Evolutionary conservation across 805 yeast species (phyloP).

Genomic region (Kazachstania taianensis): DNA sequence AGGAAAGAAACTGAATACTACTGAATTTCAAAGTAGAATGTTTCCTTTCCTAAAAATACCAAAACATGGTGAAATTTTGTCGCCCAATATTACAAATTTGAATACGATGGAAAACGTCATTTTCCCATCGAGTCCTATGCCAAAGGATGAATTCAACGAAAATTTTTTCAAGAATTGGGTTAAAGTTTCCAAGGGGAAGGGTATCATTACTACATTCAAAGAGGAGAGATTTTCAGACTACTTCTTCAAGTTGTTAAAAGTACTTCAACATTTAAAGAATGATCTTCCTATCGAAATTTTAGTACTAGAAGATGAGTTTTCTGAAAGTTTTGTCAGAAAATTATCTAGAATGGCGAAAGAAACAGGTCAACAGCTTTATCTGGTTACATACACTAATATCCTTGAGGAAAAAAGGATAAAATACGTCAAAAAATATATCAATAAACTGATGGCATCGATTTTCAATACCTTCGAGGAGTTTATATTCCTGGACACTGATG

Average conservation of each 20-base stretch:
- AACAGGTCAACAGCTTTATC: slow-evolving; percentile 17
- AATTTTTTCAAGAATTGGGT: slow-evolving; percentile 14
- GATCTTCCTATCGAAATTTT: slow-evolving; percentile 34
- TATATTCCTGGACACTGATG: slow-evolving; percentile 43
- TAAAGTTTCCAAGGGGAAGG: slow-evolving; percentile 8
- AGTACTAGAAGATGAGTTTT: slow-evolving; percentile 25
- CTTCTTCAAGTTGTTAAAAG: slow-evolving; percentile 32
- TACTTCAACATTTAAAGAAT: slow-evolving; percentile 31
- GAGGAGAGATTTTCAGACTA: slow-evolving; percentile 22
- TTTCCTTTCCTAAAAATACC: slow-evolving; percentile 13
- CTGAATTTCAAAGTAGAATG: slow-evolving; percentile 18
- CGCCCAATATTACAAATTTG: background rate
- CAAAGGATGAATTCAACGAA: background rate
- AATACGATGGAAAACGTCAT: background rate
- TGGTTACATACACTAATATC: slow-evolving; percentile 13
- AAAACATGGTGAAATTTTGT: background rate
- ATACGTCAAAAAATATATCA: slow-evolving; percentile 29
- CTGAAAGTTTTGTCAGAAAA: slow-evolving; percentile 7
- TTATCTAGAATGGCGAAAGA: slow-evolving; percentile 5
- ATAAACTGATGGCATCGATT: slow-evolving; percentile 38
- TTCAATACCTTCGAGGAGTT: slow-evolving; percentile 42
- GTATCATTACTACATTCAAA: slow-evolving; percentile 12
- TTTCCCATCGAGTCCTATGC: background rate
- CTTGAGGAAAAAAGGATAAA: slow-evolving; percentile 8
- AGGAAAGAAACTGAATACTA: background rate